A percentile compares a stretch with the other conserved stretches of the same genome.
These are phyloP conservation scores for Mortierella claussenii DNA, from an alignment of 192 early-diverging fungal genomes.

Conservation along the genomic window DNA sequence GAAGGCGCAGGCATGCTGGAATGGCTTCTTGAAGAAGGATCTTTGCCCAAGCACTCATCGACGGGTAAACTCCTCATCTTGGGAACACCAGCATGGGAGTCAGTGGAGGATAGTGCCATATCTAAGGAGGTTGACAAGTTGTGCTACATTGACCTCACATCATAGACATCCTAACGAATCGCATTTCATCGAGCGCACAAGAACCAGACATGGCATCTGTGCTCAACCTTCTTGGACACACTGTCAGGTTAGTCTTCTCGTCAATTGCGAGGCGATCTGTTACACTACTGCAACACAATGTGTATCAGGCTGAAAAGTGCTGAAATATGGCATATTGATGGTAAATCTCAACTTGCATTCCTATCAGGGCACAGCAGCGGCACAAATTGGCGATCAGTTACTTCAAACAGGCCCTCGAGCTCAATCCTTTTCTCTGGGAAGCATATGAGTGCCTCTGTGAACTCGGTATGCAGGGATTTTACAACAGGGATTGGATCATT, in stretches of 20 bases:
- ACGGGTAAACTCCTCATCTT: constrained; percentile 5
- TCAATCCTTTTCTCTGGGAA: constrained; percentile 63
- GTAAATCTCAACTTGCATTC: too few species aligned
- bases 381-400: constrained; percentile 50
- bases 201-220: constrained; percentile 27
- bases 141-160: too few species aligned
- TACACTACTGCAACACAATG: too few species aligned
- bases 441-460: constrained; percentile 61
- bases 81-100: too few species aligned
- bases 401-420: constrained; percentile 49
- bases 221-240: constrained; percentile 36
- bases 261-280: neutral
- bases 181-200: neutral
- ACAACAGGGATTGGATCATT: too few species aligned
- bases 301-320: too few species aligned
- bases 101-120: too few species aligned
- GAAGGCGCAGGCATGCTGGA: constrained; percentile 45
- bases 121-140: too few species aligned
- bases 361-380: constrained; percentile 28
- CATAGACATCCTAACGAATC: constrained; percentile 10
- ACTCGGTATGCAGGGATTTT: constrained; percentile 54
- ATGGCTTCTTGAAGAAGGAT: constrained; percentile 13
- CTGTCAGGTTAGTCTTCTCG: constrained; percentile 19
- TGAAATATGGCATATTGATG: too few species aligned
- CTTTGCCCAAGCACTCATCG: constrained; percentile 3